Evolutionary conservation across 2,329 filamentous ascomycete species (phyloP), one percentile per base, ranked within the genome.

Genomic region (Alternaria brassicae): DNA sequence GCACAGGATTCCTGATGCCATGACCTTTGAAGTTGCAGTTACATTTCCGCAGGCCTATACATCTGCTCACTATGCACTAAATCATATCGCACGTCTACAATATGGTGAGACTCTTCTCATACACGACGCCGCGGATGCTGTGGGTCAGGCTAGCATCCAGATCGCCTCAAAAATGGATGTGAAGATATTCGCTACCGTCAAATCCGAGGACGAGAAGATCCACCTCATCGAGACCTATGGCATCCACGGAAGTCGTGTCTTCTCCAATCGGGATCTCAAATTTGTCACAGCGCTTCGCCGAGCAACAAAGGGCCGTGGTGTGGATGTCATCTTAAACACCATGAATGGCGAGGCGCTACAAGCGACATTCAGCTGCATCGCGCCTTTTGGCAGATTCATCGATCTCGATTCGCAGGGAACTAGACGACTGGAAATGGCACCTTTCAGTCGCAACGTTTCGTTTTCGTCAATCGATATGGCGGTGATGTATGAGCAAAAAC

Each of bases 291-390:
- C 41, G 52, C 51, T 54, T 37, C 30, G 60, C 9, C 40, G 55
- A 6, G 56, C 58, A n/a, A 68, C 67, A 15, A 17, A 58, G 37
- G 58, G 69, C 13, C 53, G 62, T 6, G 77, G 77, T 13, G 67
- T 77, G 6, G 75, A 79, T 57, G 66, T 74, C 1, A 63, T 76
- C 0, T 23, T 69, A 3, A 79, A 78, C 60, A 61, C 59, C 1
- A 39, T 69, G 0, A 55, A 65, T 25, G 76, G 75, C 1, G 65
- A 73, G n/a, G 42, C 62, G 4, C 61, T 78, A 1, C 65, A 66
- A 3, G 76, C 76, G 0, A 81, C 79, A 0, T 85, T 81, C 79
- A 65, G 75, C 5, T 82, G 80, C 44, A 70, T 85, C 2, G 82
- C 82, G 0, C 45, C 63, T 23, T 61, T 64, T 49, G 71, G 71